Evolutionary conservation across 2,329 filamentous ascomycete species (phyloP), one percentile per base, ranked within the genome.

Genomic region (Metarhizium brunneum): DNA sequence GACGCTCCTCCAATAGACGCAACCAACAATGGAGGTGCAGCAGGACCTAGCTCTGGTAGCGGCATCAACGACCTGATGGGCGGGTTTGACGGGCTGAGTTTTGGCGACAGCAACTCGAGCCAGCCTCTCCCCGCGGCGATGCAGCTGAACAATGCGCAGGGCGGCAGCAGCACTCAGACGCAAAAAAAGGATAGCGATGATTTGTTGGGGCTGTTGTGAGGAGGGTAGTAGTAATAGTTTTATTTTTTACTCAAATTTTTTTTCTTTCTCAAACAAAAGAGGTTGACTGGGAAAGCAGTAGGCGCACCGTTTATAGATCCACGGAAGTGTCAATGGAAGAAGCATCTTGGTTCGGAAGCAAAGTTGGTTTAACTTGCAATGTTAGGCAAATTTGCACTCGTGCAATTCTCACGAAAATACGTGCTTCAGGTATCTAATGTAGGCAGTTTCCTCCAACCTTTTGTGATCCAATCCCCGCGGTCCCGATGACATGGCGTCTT

Each of bases 31-130:
- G 35, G 51, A 45, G 49, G 18, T 45, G 57, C 53, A 1, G 69
- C 73, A 4, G 64, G 70, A 56, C 63, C 55, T 54, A 67, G 54
- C 64, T 68, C 51, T 30, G 72, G 73, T 64, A 79, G 80, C 69
- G 88, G 85, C 54, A 82, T 96, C 78, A 88, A 89, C 61, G 92
- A 97, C 71, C 75, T 99, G 65, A 87, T 96, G 77, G 90, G 90
- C 66, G 92, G 92, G 1, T 95, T 99, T 67, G 88, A 85, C 32
- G 84, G 84, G 4, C 77, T 99, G 73, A 85, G 90, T 72, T 76
- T 99, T 66, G 54, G 51, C 18, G 81, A 84, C 50, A 83, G 82
- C 45, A 73, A 75, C 52, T 60, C 65, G 16, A 82, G 76, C 60
- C 82, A 85, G 61, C 83, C 87, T 18, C 79, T 87, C 36, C 85